Base-by-base conservation (phyloP, 805 yeast species). In the Saccharomycopsis sp. region DNA sequence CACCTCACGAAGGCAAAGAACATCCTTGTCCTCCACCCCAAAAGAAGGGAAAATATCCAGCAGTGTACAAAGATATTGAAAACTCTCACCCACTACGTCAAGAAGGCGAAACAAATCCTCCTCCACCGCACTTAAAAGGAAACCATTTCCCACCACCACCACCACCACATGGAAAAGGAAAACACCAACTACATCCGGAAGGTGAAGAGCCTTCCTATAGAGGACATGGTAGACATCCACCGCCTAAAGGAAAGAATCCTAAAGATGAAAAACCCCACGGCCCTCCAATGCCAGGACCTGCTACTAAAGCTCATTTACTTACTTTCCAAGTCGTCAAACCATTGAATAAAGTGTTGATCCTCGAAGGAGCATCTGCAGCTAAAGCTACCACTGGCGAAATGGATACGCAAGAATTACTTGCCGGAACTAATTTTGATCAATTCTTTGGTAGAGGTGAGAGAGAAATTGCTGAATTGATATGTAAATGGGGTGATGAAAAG, bases 301-400 rank as follows among this genome's bases (percentile, higher is more conserved):
- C 24, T 51, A 61, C 51, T 16, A 40, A 56, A 57, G 57, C 46
- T 53, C 62, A 54, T 8, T 57, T 81, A 52, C 69, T 77, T 61
- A 80, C 86, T 0, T 81, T 81, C 62, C 69, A 73, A 59, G 78
- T 76, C 8, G 69, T 68, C 2, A 72, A 70, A 59, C 83, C 85
- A 2, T 66, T 83, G 54, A 74, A 73, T 61, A 78, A 73, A 61
- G 64, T 83, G 34, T 70, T 84, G 3, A 75, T 76, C 54, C 65
- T 84, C n/a, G 87, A 83, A 61, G 89, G 89, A 3, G 86, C 87
- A 0, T 81, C 86, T 29, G 89, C 87, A n/a, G 81, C 87, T 0
- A 83, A 83, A 65, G 70, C 76, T 0, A 46, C 56, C 1, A 74
- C 81, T 1, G 87, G 87, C 2, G 83, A 80, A 64, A 82, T 82